Evolutionary conservation across 2,329 filamentous ascomycete species (phyloP).

Genomic region (Emericellopsis cladophorae): DNA sequence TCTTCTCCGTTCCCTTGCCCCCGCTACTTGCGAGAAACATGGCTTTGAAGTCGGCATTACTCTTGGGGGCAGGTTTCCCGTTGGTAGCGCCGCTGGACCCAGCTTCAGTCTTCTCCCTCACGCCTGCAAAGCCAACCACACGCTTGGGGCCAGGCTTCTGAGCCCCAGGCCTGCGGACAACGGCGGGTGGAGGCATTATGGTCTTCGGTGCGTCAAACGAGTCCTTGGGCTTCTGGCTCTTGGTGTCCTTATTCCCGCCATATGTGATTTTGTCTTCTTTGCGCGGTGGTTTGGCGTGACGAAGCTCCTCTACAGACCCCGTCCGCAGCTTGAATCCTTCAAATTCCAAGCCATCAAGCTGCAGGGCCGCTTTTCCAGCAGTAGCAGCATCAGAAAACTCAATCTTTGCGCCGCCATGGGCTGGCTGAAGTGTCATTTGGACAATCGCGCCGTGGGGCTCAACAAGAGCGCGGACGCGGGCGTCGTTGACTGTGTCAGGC

Average conservation of each 20-base stretch:
- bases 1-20: conserved; percentile 3
- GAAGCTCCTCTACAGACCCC: conserved; percentile 41
- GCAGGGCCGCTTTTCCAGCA: conserved; percentile 59
- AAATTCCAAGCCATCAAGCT: conserved; percentile 42
- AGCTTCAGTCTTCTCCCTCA: background rate
- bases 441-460: conserved; percentile 58
- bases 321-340: conserved; percentile 39
- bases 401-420: conserved; percentile 74
- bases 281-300: conserved; percentile 28
- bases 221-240: conserved; percentile 7
- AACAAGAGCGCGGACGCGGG: conserved; percentile 61
- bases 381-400: conserved; percentile 62
- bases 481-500: conserved; percentile 85
- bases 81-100: conserved; percentile 4
- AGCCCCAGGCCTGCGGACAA: conserved; percentile 27
- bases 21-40: conserved; percentile 24
- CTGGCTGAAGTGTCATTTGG: conserved; percentile 67
- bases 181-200: conserved; percentile 30
- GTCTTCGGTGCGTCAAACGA: conserved; percentile 6
- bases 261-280: conserved; percentile 8
- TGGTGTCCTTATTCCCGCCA: conserved; percentile 6
- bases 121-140: conserved; percentile 26
- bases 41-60: conserved; percentile 47
- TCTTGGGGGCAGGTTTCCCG: conserved; percentile 25
- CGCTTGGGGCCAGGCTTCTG: conserved; percentile 26